Conservation (phyloP, 176 grass and related monocot genomes). For the Juncus effusus region DNA sequence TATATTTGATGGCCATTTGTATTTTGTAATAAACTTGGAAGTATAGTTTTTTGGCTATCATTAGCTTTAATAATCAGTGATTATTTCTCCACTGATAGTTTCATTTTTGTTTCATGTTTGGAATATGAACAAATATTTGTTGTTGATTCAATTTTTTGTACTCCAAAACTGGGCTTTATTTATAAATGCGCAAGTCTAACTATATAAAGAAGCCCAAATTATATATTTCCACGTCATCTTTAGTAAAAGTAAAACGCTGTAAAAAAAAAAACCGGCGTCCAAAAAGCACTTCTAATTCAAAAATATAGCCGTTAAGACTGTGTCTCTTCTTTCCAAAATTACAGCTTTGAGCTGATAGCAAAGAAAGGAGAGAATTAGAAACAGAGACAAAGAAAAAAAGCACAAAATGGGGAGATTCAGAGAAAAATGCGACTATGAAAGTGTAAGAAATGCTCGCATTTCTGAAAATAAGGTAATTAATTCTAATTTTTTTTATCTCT, state of each 20-base stretch:
- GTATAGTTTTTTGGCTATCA: slow-evolving; percentile 24
- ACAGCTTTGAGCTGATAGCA: neutral
- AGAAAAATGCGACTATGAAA: slow-evolving; percentile 57
- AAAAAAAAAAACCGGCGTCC: neutral
- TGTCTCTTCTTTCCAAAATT: neutral
- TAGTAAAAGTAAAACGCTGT: neutral
- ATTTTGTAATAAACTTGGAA: slow-evolving; percentile 12
- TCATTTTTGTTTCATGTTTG: neutral
- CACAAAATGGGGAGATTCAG: slow-evolving; percentile 20
- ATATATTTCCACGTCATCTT: neutral
- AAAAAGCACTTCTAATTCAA: neutral
- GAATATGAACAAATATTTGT: neutral
- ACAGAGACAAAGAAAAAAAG: slow-evolving; percentile 2
- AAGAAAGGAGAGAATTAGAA: neutral
- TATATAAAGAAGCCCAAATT: neutral
- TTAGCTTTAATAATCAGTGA: slow-evolving; percentile 11
- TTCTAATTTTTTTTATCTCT: neutral
- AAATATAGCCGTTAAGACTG: slow-evolving; percentile 24
- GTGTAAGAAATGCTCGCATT: slow-evolving; percentile 65
- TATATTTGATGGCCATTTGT: slow-evolving; percentile 22
- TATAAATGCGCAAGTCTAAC: neutral
- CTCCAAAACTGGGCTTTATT: too few species aligned
- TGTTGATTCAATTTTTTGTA: too few species aligned
- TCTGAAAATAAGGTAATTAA: slow-evolving; percentile 56
- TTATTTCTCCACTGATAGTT: neutral